Evolutionary conservation across 2,329 filamentous ascomycete genomes (phyloP).

Genomic region (Aspergillus niger): DNA sequence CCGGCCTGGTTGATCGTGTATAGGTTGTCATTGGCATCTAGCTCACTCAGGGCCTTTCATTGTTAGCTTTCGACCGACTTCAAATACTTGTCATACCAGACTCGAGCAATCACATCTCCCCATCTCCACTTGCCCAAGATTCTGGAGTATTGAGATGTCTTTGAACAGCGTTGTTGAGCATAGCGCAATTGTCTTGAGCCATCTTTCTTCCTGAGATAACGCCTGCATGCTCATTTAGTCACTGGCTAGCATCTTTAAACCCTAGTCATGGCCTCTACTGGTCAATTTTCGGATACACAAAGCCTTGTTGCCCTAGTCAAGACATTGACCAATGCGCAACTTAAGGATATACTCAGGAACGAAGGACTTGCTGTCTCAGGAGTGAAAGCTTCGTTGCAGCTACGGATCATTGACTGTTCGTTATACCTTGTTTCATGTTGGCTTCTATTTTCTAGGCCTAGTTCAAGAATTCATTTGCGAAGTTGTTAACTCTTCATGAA

Average conservation of each 20-base stretch:
- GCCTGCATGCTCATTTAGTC: conserved; percentile 11
- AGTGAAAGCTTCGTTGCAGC: conserved; percentile 80
- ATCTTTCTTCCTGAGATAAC: conserved; percentile 23
- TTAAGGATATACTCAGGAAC: conserved; percentile 73
- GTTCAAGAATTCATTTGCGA: background rate
- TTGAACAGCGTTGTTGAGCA: conserved; percentile 21
- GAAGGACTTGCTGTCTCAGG: conserved; percentile 78
- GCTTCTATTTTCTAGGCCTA: background rate
- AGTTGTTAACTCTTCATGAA: background rate
- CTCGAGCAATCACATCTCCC: background rate
- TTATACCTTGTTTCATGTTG: conserved; percentile 28
- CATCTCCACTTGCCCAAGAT: background rate
- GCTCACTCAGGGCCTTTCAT: background rate
- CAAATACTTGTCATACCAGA: background rate
- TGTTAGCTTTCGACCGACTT: too few relatives aligned
- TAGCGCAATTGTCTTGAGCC: conserved; percentile 26
- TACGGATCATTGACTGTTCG: conserved; percentile 76
- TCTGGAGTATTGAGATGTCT: conserved; percentile 33
- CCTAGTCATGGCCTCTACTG: conserved; percentile 40
- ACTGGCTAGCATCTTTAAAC: conserved; percentile 1
- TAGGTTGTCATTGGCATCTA: background rate
- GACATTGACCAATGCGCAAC: conserved; percentile 63
- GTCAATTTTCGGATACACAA: conserved; percentile 44
- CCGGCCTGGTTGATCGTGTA: conserved; percentile 5
- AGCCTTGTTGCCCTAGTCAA: conserved; percentile 52